These are phyloP conservation scores for Ogataea methylovora DNA, from an alignment of 805 yeast species.

Conservation along the genomic window DNA sequence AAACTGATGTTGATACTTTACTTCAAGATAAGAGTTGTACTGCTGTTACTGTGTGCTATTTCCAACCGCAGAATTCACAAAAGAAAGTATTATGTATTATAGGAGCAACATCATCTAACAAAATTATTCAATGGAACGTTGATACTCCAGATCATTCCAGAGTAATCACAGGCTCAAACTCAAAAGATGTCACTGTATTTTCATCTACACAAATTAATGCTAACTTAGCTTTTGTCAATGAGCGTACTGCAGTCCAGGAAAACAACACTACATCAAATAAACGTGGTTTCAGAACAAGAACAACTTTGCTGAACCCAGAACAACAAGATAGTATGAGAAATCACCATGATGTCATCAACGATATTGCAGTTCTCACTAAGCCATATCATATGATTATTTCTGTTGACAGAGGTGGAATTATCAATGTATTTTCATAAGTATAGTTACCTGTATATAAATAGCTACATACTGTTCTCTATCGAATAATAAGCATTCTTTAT, in stretches of 20 bases:
- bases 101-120: slow-evolving; percentile 11
- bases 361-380: slow-evolving; percentile 33
- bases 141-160: slow-evolving; percentile 23
- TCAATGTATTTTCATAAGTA: slow-evolving; percentile 46
- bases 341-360: slow-evolving; percentile 47
- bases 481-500: too few species aligned
- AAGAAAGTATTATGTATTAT: slow-evolving; percentile 5
- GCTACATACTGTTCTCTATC: too few species aligned
- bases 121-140: slow-evolving; percentile 33
- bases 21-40: slow-evolving; percentile 17
- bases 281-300: slow-evolving; percentile 17
- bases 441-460: too few species aligned
- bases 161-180: slow-evolving; percentile 15
- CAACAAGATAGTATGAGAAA: slow-evolving; percentile 35
- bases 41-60: slow-evolving; percentile 8
- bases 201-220: slow-evolving; percentile 30
- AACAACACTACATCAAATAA: slow-evolving; percentile 2
- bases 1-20: slow-evolving; percentile 7
- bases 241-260: slow-evolving; percentile 15
- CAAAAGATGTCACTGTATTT: slow-evolving; percentile 7
- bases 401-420: slow-evolving; percentile 59
- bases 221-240: slow-evolving; percentile 32
- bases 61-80: slow-evolving; percentile 4
- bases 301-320: slow-evolving; percentile 16
- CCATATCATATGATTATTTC: slow-evolving; percentile 59